Evolutionary conservation across 2,329 filamentous ascomycete species (phyloP).

Genomic region (Pezicula radicicola): DNA sequence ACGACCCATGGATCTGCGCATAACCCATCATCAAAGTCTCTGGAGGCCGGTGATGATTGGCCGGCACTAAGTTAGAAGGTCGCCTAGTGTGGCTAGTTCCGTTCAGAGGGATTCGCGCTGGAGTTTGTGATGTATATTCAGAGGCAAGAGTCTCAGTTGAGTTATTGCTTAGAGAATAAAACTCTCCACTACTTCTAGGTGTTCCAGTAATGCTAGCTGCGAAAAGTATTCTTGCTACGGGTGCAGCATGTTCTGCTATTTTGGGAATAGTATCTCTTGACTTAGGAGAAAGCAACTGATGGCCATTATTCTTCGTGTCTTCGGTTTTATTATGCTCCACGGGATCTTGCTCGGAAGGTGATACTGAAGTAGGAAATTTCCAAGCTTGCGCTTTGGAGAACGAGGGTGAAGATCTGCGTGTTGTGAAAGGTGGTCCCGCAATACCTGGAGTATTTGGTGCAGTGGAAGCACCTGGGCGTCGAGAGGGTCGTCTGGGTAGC

Average conservation of each 20-base stretch:
- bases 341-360: slow-evolving; percentile 23
- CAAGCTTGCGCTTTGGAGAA: slow-evolving; percentile 42
- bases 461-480: slow-evolving; percentile 24
- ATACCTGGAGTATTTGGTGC: slow-evolving; percentile 37
- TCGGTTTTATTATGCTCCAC: slow-evolving; percentile 5
- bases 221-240: slow-evolving; percentile 69
- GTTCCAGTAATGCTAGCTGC: slow-evolving; percentile 75
- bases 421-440: slow-evolving; percentile 32
- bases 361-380: slow-evolving; percentile 50
- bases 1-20: slow-evolving; percentile 88
- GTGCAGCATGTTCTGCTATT: slow-evolving; percentile 55
- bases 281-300: slow-evolving; percentile 23
- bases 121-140: slow-evolving; percentile 68
- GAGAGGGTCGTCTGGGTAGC: slow-evolving; percentile 11
- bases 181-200: slow-evolving; percentile 87
- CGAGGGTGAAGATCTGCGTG: slow-evolving; percentile 21
- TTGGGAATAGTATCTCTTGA: slow-evolving; percentile 36
- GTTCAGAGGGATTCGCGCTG: slow-evolving; percentile 41
- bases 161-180: slow-evolving; percentile 92
- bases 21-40: slow-evolving; percentile 98
- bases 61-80: slow-evolving; percentile 38
- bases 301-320: slow-evolving; percentile 2
- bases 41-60: slow-evolving; percentile 47
- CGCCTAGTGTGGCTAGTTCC: slow-evolving; percentile 31
- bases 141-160: slow-evolving; percentile 91